These are phyloP conservation scores for Austroboletus sp. DNA, from an alignment of 1,284 basidiomycete species.

Conservation along the genomic window DNA sequence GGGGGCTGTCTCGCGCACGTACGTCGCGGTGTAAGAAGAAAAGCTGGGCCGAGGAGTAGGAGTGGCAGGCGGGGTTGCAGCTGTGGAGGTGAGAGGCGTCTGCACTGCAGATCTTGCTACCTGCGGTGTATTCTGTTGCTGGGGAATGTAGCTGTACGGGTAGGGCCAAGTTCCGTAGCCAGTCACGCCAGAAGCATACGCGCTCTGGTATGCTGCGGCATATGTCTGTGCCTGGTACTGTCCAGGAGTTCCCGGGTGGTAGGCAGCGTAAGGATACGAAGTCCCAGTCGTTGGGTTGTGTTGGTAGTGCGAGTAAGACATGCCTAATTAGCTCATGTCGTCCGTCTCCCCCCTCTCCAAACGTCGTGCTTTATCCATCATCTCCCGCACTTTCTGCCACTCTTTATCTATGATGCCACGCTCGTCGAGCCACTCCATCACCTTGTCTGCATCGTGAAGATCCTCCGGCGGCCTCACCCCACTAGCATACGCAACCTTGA, in stretches of 20 bases:
- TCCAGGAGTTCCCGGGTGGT: conserved; percentile 37
- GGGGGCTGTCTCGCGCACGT: conserved; percentile 46
- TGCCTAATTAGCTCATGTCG: conserved; percentile 3
- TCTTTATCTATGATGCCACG: conserved; percentile 60
- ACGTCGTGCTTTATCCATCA: conserved; percentile 66
- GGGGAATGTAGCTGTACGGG: conserved; percentile 50
- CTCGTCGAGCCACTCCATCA: conserved; percentile 77
- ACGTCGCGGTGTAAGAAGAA: conserved; percentile 50
- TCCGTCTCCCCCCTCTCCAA: conserved; percentile 49
- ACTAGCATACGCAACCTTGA: conserved; percentile 49
- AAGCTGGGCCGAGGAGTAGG: conserved; percentile 33
- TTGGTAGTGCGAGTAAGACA: conserved; percentile 35
- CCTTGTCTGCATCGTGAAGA: conserved; percentile 60
- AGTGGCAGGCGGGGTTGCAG: conserved; percentile 16
- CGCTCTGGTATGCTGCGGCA: conserved; percentile 41
- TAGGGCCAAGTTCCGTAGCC: conserved; percentile 56
- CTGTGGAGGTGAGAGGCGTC: conserved; percentile 25
- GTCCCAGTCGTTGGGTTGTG: conserved; percentile 39
- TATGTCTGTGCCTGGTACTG: conserved; percentile 37
- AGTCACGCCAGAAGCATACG: conserved; percentile 40
- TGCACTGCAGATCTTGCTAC: conserved; percentile 34
- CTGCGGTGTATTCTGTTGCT: conserved; percentile 35
- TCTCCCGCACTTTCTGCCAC: conserved; percentile 59
- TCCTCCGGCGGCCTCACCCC: conserved; percentile 56
- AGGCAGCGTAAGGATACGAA: conserved; percentile 51